These are phyloP conservation scores for Cornus suecica DNA, from an alignment of 148 eudicot species.

Conservation along the genomic window DNA sequence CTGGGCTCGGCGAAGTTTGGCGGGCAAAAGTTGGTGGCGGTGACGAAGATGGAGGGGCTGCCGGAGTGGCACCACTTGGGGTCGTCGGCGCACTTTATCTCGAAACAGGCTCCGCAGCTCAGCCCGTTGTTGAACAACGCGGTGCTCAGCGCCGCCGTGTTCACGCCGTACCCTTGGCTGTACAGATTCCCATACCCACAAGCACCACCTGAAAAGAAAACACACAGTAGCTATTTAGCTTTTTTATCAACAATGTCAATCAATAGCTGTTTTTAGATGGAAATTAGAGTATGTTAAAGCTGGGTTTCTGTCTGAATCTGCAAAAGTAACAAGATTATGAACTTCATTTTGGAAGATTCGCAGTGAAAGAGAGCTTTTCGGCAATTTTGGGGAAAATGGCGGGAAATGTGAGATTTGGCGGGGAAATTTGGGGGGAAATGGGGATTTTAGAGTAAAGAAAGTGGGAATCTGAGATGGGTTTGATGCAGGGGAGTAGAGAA, in stretches of 20 bases:
- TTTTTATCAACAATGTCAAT: neutral
- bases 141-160: conserved; percentile 30
- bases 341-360: neutral
- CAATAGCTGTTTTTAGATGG: neutral
- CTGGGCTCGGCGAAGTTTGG: conserved; percentile 38
- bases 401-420: neutral
- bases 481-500: neutral
- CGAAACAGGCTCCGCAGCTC: conserved; percentile 42
- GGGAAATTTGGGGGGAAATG: neutral
- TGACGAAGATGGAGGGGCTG: conserved; percentile 29
- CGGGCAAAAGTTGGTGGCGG: conserved; percentile 43
- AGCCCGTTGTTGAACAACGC: conserved; percentile 40
- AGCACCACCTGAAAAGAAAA: conserved; percentile 22
- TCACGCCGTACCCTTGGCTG: conserved; percentile 28
- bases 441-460: neutral
- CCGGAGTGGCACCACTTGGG: conserved; percentile 34
- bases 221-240: neutral
- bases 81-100: conserved; percentile 27
- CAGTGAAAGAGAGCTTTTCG: neutral
- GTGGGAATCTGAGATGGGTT: neutral
- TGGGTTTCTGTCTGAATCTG: neutral
- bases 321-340: neutral
- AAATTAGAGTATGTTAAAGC: neutral
- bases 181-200: conserved; percentile 29
- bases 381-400: neutral